Evolutionary conservation across 2,329 filamentous ascomycete genomes (phyloP).

Genomic region (Helotiales sp.): DNA sequence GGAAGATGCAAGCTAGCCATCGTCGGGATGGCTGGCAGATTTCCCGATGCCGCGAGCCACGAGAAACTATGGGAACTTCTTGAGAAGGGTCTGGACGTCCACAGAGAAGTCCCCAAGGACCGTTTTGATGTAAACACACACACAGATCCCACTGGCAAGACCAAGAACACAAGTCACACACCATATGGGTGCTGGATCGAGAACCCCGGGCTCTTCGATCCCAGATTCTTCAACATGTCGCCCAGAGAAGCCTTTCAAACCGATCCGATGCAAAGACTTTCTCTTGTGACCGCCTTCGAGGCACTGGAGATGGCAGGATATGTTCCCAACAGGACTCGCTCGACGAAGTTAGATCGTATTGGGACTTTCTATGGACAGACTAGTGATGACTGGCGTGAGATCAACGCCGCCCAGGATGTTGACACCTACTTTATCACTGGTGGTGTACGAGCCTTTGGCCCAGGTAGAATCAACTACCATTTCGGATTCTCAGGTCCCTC

Average conservation of each 20-base stretch:
- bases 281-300: constrained; percentile 78
- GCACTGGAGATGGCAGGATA: constrained; percentile 82
- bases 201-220: constrained; percentile 77
- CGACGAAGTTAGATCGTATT: constrained; percentile 49
- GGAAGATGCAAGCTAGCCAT: constrained; percentile 59
- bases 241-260: constrained; percentile 80
- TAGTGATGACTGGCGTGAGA: constrained; percentile 43
- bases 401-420: constrained; percentile 41
- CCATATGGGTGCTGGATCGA: constrained; percentile 75
- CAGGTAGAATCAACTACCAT: constrained; percentile 47
- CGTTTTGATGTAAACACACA: constrained; percentile 77
- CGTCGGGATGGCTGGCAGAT: constrained; percentile 80
- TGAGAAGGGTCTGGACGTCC: constrained; percentile 75
- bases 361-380: constrained; percentile 44
- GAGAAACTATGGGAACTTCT: constrained; percentile 78
- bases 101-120: constrained; percentile 66
- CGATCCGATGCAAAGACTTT: constrained; percentile 80
- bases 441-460: constrained; percentile 42
- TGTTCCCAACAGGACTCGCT: constrained; percentile 50
- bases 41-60: constrained; percentile 72
- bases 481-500: constrained; percentile 51
- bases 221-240: constrained; percentile 88
- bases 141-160: constrained; percentile 72
- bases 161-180: constrained; percentile 76
- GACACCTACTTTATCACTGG: constrained; percentile 43